Evolutionary conservation across 1,284 basidiomycete genomes (phyloP).

Genomic region (Melampsora larici-populina): DNA sequence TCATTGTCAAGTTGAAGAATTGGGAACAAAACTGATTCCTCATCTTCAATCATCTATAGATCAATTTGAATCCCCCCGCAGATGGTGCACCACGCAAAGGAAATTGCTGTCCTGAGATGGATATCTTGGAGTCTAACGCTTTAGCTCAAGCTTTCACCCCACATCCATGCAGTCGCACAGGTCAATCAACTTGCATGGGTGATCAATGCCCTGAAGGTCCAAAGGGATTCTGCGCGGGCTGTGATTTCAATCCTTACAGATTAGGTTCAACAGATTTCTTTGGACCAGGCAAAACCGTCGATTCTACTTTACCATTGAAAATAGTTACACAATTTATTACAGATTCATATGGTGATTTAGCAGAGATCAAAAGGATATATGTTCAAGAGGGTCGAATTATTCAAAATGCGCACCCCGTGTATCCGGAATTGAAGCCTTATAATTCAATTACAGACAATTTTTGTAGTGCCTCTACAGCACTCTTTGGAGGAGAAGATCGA

Average conservation of each 20-base stretch:
- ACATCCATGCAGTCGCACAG: not conserved
- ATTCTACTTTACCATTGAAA: conserved; percentile 12
- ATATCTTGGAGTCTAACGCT: conserved; percentile 55
- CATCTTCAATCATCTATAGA: too few species aligned
- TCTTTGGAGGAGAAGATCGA: not conserved
- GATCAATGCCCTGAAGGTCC: not conserved
- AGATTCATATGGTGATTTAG: not conserved
- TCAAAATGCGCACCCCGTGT: not conserved
- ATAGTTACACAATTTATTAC: conserved; percentile 32
- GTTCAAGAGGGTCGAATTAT: conserved; percentile 10
- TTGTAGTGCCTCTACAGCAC: conserved; percentile 3
- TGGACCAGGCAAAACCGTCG: conserved; percentile 26
- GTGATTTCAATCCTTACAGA: conserved; percentile 9
- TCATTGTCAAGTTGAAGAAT: not conserved
- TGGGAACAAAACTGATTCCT: too few species aligned
- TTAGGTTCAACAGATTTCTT: conserved; percentile 4
- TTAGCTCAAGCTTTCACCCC: conserved; percentile 5
- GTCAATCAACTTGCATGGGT: not conserved
- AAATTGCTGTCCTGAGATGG: conserved; percentile 57
- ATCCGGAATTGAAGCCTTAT: not conserved
- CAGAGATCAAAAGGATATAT: conserved; percentile 14
- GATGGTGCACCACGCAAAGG: conserved; percentile 58
- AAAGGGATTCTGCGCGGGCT: conserved; percentile 22
- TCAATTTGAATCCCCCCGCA: conserved; percentile 19
- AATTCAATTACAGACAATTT: conserved; percentile 10